These are phyloP conservation scores for Sphaerulina vaccinii DNA, from an alignment of 2,329 filamentous ascomycete species.

Conservation along the genomic window DNA sequence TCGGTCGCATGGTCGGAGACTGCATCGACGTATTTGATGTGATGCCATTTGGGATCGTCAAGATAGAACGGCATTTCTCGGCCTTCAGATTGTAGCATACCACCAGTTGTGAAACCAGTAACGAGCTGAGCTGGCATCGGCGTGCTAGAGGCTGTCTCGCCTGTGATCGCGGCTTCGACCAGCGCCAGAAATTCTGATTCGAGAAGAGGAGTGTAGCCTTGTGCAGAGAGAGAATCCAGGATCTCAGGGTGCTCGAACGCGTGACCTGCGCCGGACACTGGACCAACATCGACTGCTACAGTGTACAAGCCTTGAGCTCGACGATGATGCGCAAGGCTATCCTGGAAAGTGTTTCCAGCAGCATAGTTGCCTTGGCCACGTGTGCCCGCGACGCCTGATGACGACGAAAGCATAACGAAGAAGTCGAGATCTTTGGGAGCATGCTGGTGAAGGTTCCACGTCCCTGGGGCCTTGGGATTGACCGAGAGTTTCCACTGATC, in stretches of 20 bases:
- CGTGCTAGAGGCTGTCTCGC: background rate
- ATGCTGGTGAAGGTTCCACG: constrained; percentile 29
- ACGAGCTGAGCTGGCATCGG: background rate
- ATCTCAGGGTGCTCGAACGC: background rate
- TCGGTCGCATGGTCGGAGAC: background rate
- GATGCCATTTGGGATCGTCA: background rate
- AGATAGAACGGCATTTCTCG: background rate
- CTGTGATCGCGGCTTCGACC: constrained; percentile 10
- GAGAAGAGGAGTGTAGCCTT: background rate
- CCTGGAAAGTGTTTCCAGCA: constrained; percentile 22
- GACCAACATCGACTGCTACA: constrained; percentile 31
- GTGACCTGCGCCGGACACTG: constrained; percentile 33
- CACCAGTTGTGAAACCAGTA: background rate
- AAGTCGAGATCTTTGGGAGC: constrained; percentile 27
- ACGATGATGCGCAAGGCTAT: constrained; percentile 20
- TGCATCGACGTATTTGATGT: background rate
- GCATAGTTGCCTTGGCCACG: constrained; percentile 20
- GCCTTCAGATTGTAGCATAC: background rate
- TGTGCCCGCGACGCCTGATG: constrained; percentile 23
- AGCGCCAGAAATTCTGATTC: background rate
- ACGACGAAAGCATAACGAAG: constrained; percentile 31
- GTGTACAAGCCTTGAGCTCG: constrained; percentile 15
- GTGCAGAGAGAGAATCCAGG: background rate
- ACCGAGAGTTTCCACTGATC: constrained; percentile 13
- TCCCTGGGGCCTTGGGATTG: constrained; percentile 32